phyloP scores from a whole-genome alignment of 805 yeast species.

The Kuraishia cidri region DNA sequence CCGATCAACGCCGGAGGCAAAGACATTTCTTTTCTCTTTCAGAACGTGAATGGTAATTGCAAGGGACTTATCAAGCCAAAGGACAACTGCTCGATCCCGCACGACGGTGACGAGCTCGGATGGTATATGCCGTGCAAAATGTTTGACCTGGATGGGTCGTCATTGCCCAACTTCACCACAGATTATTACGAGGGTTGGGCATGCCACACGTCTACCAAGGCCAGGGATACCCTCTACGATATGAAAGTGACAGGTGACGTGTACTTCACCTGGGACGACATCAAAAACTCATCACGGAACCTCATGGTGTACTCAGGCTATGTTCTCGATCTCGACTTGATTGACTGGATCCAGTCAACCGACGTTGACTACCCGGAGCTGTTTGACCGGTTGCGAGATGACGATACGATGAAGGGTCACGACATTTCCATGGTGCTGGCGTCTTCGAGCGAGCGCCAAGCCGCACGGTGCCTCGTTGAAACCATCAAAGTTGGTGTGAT shows the following conservation, averaged over 20 bases:
- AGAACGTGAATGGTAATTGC: slow-evolving; percentile 89
- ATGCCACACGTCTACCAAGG: slow-evolving; percentile 70
- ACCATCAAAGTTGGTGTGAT: slow-evolving; percentile 83
- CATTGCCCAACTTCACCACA: slow-evolving; percentile 52
- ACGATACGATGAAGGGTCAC: slow-evolving; percentile 53
- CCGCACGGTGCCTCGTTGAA: slow-evolving; percentile 79
- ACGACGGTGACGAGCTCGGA: slow-evolving; percentile 54
- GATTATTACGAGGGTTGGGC: slow-evolving; percentile 79
- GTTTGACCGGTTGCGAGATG: slow-evolving; percentile 55
- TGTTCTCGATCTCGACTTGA: slow-evolving; percentile 72
- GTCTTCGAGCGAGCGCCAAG: slow-evolving; percentile 54
- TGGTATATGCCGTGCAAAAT: slow-evolving; percentile 96
- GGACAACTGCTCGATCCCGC: slow-evolving; percentile 63
- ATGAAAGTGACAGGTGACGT: slow-evolving; percentile 63
- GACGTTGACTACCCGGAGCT: slow-evolving; percentile 67
- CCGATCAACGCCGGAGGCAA: slow-evolving; percentile 83
- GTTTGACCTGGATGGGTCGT: slow-evolving; percentile 60
- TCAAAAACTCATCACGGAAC: slow-evolving; percentile 58
- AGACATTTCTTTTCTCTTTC: slow-evolving; percentile 81
- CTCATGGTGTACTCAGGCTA: slow-evolving; percentile 85
- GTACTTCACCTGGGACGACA: slow-evolving; percentile 85
- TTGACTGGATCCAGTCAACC: slow-evolving; percentile 65
- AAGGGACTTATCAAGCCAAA: slow-evolving; percentile 67
- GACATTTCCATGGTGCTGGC: slow-evolving; percentile 74
- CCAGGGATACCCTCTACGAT: slow-evolving; percentile 60